phyloP scores from a whole-genome alignment of 371 early-diverging fungal genomes.

The Blastocladiella emersonii region DNA sequence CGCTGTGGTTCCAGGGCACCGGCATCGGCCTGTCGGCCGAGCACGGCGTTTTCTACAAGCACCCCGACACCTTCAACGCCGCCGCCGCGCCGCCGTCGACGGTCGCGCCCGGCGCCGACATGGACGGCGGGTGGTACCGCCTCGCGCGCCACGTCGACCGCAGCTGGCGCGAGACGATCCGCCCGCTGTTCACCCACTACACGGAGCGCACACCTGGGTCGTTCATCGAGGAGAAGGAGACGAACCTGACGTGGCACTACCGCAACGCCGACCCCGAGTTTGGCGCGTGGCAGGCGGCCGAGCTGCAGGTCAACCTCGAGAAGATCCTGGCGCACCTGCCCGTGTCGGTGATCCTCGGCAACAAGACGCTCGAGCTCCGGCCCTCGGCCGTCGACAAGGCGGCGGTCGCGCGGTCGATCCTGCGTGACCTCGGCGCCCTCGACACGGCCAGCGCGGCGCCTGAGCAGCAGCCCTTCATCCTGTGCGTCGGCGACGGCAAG shows the following conservation, averaged over 20 bases:
- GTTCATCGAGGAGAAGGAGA: conserved; percentile 44
- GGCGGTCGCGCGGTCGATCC: conserved; percentile 69
- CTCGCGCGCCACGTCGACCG: conserved; percentile 70
- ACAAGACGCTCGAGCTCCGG: conserved; percentile 86
- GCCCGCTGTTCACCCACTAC: conserved; percentile 43
- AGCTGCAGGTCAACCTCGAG: conserved; percentile 87
- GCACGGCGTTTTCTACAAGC: conserved; percentile 86
- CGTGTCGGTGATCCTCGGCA: conserved; percentile 73
- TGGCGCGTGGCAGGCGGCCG: conserved; percentile 72
- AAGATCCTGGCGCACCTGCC: conserved; percentile 84
- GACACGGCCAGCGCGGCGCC: conserved; percentile 26
- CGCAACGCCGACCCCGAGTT: conserved; percentile 46
- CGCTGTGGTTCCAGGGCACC: conserved; percentile 66
- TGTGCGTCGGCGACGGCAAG: conserved; percentile 86
- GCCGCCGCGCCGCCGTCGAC: background rate
- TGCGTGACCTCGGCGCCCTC: conserved; percentile 49
- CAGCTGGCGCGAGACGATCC: conserved; percentile 77
- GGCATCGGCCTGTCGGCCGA: conserved; percentile 84
- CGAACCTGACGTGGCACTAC: conserved; percentile 42
- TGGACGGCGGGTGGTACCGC: conserved; percentile 52
- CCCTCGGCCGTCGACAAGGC: conserved; percentile 84
- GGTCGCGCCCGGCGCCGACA: conserved; percentile 13
- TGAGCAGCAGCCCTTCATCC: conserved; percentile 36
- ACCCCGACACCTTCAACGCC: conserved; percentile 39
- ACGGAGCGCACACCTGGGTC: conserved; percentile 20